Percentiles rank a stretch among this genome's conserved stretches.
Conservation (phyloP, 1,284 basidiomycete species). For the Trametes polyzona region DNA sequence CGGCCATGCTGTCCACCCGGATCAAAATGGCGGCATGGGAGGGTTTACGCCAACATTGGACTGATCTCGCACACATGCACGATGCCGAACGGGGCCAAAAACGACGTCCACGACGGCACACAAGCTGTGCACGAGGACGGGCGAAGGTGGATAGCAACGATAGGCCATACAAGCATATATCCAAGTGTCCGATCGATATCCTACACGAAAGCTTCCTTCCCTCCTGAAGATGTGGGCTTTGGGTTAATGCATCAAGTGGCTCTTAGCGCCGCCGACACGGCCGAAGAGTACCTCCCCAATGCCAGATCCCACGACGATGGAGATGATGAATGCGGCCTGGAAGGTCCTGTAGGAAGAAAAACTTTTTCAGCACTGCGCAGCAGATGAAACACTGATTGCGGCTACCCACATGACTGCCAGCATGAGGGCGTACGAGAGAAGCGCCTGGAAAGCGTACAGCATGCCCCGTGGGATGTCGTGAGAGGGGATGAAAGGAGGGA, state of each 20-base stretch:
- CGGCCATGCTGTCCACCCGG: too few species aligned
- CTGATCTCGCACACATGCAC: too few species aligned
- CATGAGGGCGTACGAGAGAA: constrained; percentile 67
- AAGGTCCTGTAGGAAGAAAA: constrained; percentile 60
- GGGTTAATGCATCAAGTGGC: constrained; percentile 28
- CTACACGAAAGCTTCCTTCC: background rate
- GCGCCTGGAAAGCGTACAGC: constrained; percentile 58
- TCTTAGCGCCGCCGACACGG: constrained; percentile 41
- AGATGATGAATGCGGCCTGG: constrained; percentile 69
- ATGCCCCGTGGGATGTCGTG: constrained; percentile 69
- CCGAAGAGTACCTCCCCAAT: constrained; percentile 73
- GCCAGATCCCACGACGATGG: constrained; percentile 64
- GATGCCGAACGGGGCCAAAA: too few species aligned
- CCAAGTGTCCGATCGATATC: background rate
- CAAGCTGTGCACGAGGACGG: too few species aligned
- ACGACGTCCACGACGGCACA: too few species aligned
- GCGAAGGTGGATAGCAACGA: too few species aligned
- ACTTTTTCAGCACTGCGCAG: constrained; percentile 10
- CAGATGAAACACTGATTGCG: background rate
- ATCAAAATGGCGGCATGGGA: too few species aligned
- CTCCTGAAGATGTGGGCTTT: background rate
- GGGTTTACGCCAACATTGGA: too few species aligned
- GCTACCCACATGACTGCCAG: constrained; percentile 68
- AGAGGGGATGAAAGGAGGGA: constrained; percentile 60
- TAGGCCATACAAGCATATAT: background rate